Conservation (phyloP, 2,329 filamentous ascomycete genomes). For the Hymenoscyphus linearis region DNA sequence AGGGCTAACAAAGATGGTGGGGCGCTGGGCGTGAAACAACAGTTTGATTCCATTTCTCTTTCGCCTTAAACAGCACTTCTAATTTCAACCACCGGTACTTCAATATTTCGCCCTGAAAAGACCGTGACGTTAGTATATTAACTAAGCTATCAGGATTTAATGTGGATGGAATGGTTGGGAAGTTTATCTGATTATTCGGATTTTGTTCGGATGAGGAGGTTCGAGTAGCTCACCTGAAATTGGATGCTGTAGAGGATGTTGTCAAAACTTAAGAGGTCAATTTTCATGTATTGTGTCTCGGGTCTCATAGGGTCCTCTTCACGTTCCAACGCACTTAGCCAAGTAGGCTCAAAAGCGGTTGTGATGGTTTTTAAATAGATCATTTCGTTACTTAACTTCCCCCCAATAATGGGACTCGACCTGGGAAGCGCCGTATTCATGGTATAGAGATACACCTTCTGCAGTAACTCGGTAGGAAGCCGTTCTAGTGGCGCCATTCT, state of each 20-base stretch:
- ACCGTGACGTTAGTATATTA: background rate
- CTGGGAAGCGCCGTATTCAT: slow-evolving; percentile 28
- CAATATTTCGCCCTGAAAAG: background rate
- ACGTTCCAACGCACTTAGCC: slow-evolving; percentile 18
- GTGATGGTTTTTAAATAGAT: slow-evolving; percentile 25
- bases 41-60: background rate
- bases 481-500: slow-evolving; percentile 30
- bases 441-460: slow-evolving; percentile 27
- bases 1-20: background rate
- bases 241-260: background rate
- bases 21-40: background rate
- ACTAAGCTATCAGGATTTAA: background rate
- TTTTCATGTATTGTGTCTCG: too few species aligned
- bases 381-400: slow-evolving; percentile 26
- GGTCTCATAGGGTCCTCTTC: background rate
- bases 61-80: background rate
- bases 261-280: too few species aligned
- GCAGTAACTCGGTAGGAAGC: slow-evolving; percentile 29
- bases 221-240: background rate
- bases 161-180: background rate
- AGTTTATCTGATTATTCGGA: background rate
- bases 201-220: background rate
- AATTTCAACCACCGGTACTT: background rate
- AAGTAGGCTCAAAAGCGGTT: slow-evolving; percentile 25
- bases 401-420: slow-evolving; percentile 28